Conservation (phyloP, 441 rosid genomes). For the Gossypium schwendimanii region DNA sequence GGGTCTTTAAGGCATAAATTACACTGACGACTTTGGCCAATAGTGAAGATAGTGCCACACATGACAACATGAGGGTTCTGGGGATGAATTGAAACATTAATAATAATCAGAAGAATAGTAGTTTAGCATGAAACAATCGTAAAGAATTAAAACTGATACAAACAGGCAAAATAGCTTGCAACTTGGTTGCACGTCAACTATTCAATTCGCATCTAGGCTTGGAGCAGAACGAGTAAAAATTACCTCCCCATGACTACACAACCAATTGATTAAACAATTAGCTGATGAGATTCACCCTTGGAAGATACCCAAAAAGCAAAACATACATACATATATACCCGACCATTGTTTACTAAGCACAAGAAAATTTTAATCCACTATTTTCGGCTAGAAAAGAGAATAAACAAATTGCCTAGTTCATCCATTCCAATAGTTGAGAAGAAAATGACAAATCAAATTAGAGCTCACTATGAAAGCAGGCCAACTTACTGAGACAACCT, state of each 20-base stretch:
- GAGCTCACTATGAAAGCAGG: neutral
- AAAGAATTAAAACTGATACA: neutral
- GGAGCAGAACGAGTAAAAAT: neutral
- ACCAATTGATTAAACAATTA: neutral
- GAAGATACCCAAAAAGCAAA: neutral
- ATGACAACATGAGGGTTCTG: constrained; percentile 78
- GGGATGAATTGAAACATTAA: constrained; percentile 15
- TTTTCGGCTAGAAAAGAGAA: neutral
- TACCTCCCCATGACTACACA: neutral
- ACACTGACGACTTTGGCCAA: constrained; percentile 71
- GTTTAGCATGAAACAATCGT: neutral
- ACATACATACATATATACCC: neutral
- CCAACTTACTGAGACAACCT: neutral
- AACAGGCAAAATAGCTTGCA: neutral
- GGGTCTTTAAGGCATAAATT: constrained; percentile 73
- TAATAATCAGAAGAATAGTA: constrained; percentile 19
- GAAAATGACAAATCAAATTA: neutral
- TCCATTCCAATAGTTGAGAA: neutral
- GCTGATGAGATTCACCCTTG: neutral
- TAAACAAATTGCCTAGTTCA: neutral
- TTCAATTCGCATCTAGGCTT: neutral
- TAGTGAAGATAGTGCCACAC: constrained; percentile 50
- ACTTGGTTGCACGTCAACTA: neutral
- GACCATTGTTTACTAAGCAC: neutral
- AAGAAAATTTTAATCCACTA: neutral